A percentile compares a stretch with the other conserved stretches of the same genome.
phyloP scores from a whole-genome alignment of 768 basidiomycete genomes.

The Boletus patriciae region DNA sequence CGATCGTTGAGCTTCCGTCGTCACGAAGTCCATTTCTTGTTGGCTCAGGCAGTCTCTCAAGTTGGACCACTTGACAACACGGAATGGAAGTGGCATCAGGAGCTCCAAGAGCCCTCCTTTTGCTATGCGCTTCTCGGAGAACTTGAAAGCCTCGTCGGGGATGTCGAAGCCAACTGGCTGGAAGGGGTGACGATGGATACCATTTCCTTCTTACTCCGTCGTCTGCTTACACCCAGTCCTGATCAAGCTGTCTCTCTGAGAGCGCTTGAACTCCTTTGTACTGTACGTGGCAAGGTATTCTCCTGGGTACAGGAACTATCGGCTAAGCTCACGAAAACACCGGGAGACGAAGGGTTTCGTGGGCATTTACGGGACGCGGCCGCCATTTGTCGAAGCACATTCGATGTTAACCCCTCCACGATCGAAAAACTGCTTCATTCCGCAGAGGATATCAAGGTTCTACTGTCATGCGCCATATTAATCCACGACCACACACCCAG shows the following conservation, averaged over 20 bases:
- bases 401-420: slow-evolving; percentile 23
- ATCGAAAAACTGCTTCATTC: slow-evolving; percentile 12
- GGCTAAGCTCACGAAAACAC: slow-evolving; percentile 15
- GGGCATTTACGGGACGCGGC: slow-evolving; percentile 37
- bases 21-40: slow-evolving; percentile 41
- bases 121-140: slow-evolving; percentile 38
- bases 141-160: slow-evolving; percentile 36
- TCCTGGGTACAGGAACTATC: slow-evolving; percentile 39
- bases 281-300: slow-evolving; percentile 32
- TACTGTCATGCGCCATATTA: slow-evolving; percentile 25
- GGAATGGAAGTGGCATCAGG: slow-evolving; percentile 41
- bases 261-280: slow-evolving; percentile 31
- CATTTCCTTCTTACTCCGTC: slow-evolving; percentile 35
- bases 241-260: slow-evolving; percentile 12
- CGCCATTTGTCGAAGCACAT: slow-evolving; percentile 38
- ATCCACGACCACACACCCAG: slow-evolving; percentile 28
- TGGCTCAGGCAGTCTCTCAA: slow-evolving; percentile 47
- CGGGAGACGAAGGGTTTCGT: slow-evolving; percentile 15
- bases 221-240: slow-evolving; percentile 35
- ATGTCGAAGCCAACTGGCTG: slow-evolving; percentile 44
- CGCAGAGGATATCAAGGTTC: slow-evolving; percentile 19
- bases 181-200: slow-evolving; percentile 34
- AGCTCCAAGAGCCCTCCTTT: slow-evolving; percentile 37
- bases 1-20: slow-evolving; percentile 38
- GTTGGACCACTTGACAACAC: slow-evolving; percentile 31